Percentiles rank a stretch among this genome's conserved stretches.
Conservation (phyloP, 2,329 filamentous ascomycete species). For the Penicillium corylophilum region DNA sequence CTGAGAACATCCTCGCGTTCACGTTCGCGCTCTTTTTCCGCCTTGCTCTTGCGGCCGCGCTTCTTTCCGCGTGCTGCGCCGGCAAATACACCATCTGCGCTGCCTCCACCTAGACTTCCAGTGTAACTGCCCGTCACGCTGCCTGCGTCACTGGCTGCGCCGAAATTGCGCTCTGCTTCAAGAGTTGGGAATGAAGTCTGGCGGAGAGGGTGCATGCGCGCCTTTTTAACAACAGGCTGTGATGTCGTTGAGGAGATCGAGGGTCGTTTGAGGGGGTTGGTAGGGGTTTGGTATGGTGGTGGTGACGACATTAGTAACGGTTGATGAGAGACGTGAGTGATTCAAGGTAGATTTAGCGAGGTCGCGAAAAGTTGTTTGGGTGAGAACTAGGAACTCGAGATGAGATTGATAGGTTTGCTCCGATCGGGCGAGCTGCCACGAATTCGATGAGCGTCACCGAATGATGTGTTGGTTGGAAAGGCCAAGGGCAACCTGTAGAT, state of each 20-base stretch:
- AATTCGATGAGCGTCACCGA: background rate
- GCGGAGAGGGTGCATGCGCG: constrained; percentile 48
- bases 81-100: constrained; percentile 35
- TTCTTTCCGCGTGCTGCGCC: constrained; percentile 33
- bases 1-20: constrained; percentile 34
- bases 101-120: constrained; percentile 41
- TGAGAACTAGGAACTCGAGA: background rate
- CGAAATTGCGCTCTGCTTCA: constrained; percentile 34
- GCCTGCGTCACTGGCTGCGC: constrained; percentile 38
- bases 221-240: constrained; percentile 29
- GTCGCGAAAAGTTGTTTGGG: background rate
- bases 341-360: background rate
- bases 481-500: background rate
- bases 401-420: background rate
- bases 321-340: background rate
- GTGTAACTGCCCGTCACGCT: constrained; percentile 46
- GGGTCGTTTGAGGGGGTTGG: constrained; percentile 42
- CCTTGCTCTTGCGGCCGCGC: constrained; percentile 40
- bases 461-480: background rate
- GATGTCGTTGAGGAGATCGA: constrained; percentile 42
- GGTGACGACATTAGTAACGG: constrained; percentile 40
- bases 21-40: constrained; percentile 36
- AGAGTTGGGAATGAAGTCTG: constrained; percentile 47
- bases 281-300: constrained; percentile 29
- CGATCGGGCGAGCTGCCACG: background rate